These are phyloP conservation scores for Nicotiana paniculata DNA, from an alignment of 257 asterid species.

Conservation along the genomic window DNA sequence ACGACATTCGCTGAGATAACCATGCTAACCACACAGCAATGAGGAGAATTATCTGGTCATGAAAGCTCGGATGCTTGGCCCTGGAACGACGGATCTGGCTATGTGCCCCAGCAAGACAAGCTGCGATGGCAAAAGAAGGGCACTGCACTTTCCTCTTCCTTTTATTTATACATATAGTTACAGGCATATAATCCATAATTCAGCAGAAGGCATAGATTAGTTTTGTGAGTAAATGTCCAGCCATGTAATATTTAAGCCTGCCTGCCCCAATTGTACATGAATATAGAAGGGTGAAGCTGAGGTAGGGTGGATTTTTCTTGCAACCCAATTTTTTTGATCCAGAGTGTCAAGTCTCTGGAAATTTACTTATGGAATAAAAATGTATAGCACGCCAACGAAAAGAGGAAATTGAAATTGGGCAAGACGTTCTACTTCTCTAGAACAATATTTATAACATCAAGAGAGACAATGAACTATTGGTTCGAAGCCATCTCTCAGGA, in stretches of 20 bases:
- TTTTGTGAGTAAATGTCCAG: slow-evolving; percentile 16
- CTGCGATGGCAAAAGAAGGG: neutral
- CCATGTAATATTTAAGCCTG: slow-evolving; percentile 17
- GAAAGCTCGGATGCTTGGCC: slow-evolving; percentile 7
- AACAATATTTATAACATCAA: neutral
- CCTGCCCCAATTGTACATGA: slow-evolving; percentile 31
- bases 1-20: neutral
- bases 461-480: neutral
- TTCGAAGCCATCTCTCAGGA: neutral
- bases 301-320: slow-evolving; percentile 16
- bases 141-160: neutral
- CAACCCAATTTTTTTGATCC: slow-evolving; percentile 8
- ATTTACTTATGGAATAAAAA: neutral
- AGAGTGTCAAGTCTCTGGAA: neutral
- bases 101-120: slow-evolving; percentile 1
- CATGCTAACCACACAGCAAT: neutral
- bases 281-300: slow-evolving; percentile 27
- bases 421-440: neutral
- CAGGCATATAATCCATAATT: slow-evolving; percentile 17
- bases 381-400: neutral
- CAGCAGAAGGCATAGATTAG: slow-evolving; percentile 21
- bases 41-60: neutral
- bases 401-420: neutral
- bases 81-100: slow-evolving; percentile 7
- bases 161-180: slow-evolving; percentile 19